phyloP scores from a whole-genome alignment of 2,329 filamentous ascomycete genomes.

The Clarireedia homoeocarpa region DNA sequence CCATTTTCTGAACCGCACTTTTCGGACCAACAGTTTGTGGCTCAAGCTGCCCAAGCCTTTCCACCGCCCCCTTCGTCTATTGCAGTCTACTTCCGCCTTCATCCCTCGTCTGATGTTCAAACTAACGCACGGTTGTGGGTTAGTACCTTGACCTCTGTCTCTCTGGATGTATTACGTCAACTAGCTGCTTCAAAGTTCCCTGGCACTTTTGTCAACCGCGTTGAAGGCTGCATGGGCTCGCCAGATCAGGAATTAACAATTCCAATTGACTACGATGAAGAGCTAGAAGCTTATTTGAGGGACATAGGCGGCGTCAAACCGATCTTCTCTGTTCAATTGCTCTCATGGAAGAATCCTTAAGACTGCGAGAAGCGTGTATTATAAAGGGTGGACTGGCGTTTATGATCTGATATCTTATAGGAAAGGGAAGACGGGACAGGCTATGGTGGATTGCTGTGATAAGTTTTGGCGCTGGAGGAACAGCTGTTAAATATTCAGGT shows the following conservation, averaged over 20 bases:
- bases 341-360: constrained; percentile 27
- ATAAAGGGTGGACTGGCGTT: not conserved
- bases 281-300: constrained; percentile 63
- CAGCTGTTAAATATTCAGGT: too few species aligned
- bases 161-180: constrained; percentile 55
- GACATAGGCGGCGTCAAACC: constrained; percentile 36
- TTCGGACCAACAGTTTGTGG: constrained; percentile 29
- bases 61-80: constrained; percentile 33
- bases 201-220: constrained; percentile 47
- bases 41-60: constrained; percentile 35
- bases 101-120: constrained; percentile 52
- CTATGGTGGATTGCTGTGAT: not conserved
- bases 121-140: constrained; percentile 53
- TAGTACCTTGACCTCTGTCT: constrained; percentile 46
- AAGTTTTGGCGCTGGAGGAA: too few species aligned
- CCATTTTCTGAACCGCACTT: constrained; percentile 26
- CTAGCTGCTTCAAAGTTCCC: constrained; percentile 54
- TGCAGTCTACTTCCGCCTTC: constrained; percentile 62
- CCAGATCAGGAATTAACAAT: constrained; percentile 50
- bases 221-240: constrained; percentile 58
- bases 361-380: not conserved
- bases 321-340: constrained; percentile 27
- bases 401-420: too few species aligned
- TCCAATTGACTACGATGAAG: constrained; percentile 61
- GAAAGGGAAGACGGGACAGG: not conserved